Conservation (phyloP, 1,284 basidiomycete genomes). For the Stygiomarasmius scandens region DNA sequence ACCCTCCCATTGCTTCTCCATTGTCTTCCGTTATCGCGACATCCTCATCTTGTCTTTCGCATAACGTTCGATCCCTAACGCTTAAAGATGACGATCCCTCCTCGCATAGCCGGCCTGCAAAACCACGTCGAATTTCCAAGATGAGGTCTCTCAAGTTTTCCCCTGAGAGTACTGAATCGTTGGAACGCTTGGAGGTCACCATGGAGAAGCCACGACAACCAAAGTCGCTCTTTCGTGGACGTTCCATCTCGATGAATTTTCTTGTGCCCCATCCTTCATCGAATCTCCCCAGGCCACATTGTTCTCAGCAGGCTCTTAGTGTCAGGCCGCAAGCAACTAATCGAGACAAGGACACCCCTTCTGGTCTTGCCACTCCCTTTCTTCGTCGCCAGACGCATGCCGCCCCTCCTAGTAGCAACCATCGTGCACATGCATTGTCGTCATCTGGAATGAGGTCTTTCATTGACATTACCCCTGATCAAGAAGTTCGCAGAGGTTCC, state of each 20-base stretch:
- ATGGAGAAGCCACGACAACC: slow-evolving; percentile 21
- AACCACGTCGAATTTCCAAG: slow-evolving; percentile 11
- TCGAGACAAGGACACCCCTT: not conserved
- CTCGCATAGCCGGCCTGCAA: not conserved
- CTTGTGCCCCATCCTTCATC: slow-evolving; percentile 9
- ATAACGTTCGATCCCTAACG: not conserved
- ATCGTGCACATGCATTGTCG: not conserved
- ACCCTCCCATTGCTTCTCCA: not conserved
- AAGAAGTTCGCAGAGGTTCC: not conserved
- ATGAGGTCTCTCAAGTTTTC: slow-evolving; percentile 14
- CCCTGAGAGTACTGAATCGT: slow-evolving; percentile 17
- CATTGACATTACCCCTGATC: slow-evolving; percentile 26
- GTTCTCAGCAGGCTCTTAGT: slow-evolving; percentile 6
- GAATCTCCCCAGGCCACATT: slow-evolving; percentile 9
- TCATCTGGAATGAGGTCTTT: slow-evolving; percentile 34
- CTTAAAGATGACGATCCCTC: not conserved
- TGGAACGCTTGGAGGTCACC: slow-evolving; percentile 23
- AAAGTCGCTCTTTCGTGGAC: slow-evolving; percentile 15
- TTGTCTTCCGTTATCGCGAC: not conserved
- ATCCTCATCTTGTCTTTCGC: not conserved
- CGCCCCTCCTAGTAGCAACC: not conserved
- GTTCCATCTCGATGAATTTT: slow-evolving; percentile 19
- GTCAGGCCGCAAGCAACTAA: not conserved
- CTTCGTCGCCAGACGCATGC: slow-evolving; percentile 2
- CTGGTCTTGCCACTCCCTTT: slow-evolving; percentile 15